Evolutionary conservation across 345 rosid species (phyloP).

Genomic region (Corymbia maculata): DNA sequence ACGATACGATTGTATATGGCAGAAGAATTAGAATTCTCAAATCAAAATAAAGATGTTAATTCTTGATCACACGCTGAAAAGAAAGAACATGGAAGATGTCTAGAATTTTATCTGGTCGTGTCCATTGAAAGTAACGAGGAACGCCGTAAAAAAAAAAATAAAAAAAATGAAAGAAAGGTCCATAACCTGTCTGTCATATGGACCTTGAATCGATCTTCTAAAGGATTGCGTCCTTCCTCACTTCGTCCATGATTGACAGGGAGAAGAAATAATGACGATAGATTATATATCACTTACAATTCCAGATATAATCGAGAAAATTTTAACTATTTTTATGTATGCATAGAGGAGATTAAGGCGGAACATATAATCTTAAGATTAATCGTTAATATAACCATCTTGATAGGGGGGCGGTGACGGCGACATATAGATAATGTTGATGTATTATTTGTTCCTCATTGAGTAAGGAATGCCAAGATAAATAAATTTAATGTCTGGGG

Average conservation of each 20-base stretch:
- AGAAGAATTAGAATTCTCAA: background rate
- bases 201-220: background rate
- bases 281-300: background rate
- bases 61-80: background rate
- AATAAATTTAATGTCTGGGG: background rate
- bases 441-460: background rate
- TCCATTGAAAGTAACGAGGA: background rate
- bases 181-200: background rate
- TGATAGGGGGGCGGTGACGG: background rate
- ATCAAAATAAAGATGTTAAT: background rate
- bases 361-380: background rate
- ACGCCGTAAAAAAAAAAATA: background rate
- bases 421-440: background rate
- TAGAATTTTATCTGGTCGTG: background rate
- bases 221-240: background rate
- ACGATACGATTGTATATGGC: background rate
- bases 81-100: background rate
- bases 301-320: background rate
- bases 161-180: background rate
- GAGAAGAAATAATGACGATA: background rate
- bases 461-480: background rate
- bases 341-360: background rate
- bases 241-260: background rate
- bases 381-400: background rate
- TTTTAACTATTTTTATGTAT: background rate